phyloP scores from a whole-genome alignment of 768 basidiomycete species.

The Auricularia sp. region DNA sequence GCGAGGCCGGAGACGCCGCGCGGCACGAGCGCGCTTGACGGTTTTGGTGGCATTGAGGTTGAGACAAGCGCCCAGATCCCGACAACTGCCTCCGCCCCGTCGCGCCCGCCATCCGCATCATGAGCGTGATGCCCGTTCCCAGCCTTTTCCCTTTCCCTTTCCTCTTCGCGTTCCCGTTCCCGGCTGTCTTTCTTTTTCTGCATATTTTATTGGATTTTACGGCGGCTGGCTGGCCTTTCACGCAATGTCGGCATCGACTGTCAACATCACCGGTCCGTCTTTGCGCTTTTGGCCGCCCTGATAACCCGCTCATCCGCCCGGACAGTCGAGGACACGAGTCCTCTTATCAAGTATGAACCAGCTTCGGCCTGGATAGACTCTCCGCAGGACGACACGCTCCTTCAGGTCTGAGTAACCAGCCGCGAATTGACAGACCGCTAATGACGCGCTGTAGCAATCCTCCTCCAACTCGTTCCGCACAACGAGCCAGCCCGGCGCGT shows the following conservation, averaged over 20 bases:
- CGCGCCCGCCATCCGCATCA: slow-evolving; percentile 20
- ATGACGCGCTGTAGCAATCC: not conserved
- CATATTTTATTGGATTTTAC: slow-evolving; percentile 20
- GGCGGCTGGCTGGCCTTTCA: slow-evolving; percentile 25
- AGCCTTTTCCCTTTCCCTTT: slow-evolving; percentile 10
- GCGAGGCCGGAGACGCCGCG: not conserved
- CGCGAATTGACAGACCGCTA: not conserved
- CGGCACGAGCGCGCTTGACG: slow-evolving; percentile 47
- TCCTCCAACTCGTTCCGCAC: not conserved
- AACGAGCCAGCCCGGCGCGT: slow-evolving; percentile 34
- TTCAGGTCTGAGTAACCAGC: not conserved
- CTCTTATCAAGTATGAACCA: not conserved
- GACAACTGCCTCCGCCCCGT: too few relatives aligned
- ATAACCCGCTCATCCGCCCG: slow-evolving; percentile 27
- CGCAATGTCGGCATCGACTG: not conserved
- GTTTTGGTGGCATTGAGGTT: slow-evolving; percentile 1
- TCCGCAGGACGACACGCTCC: not conserved
- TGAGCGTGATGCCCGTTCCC: slow-evolving; percentile 40
- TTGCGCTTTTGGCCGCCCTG: slow-evolving; percentile 32
- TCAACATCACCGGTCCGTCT: not conserved
- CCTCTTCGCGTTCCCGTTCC: not conserved
- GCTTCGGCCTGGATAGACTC: slow-evolving; percentile 1
- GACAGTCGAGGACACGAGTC: not conserved
- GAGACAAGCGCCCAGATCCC: slow-evolving; percentile 1
- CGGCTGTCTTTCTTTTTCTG: not conserved